phyloP scores from a whole-genome alignment of 2,329 filamentous ascomycete genomes.

The Sordariomycetes sp. region DNA sequence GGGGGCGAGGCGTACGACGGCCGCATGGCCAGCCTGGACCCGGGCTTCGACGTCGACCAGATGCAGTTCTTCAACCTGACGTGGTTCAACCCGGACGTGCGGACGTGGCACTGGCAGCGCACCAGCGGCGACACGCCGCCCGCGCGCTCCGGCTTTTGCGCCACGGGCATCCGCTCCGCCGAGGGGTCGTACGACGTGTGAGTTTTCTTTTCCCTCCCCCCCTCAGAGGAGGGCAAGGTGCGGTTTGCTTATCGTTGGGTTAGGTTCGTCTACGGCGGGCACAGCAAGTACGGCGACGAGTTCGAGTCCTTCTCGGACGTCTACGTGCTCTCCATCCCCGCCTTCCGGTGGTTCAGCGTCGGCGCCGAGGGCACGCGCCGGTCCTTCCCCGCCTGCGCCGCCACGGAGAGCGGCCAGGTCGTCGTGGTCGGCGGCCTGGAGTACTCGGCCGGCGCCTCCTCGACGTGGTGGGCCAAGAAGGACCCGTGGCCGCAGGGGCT shows the following conservation, averaged over 20 bases:
- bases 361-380: background rate
- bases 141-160: slow-evolving; percentile 3
- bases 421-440: slow-evolving; percentile 5
- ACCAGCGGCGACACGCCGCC: slow-evolving; percentile 6
- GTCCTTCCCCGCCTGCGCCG: slow-evolving; percentile 2
- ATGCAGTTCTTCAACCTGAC: slow-evolving; percentile 8
- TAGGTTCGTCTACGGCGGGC: slow-evolving; percentile 10
- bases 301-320: slow-evolving; percentile 6
- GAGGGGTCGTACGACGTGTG: slow-evolving; percentile 9
- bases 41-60: no score
- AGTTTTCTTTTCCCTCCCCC: background rate
- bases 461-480: no score
- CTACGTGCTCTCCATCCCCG: slow-evolving; percentile 8
- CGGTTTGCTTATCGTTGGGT: no score
- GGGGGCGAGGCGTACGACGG: slow-evolving; percentile 5
- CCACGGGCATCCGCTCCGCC: slow-evolving; percentile 1
- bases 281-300: background rate
- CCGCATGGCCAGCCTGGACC: no score
- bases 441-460: background rate
- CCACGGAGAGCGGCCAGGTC: slow-evolving; percentile 8
- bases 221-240: no score
- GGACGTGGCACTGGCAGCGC: slow-evolving; percentile 6
- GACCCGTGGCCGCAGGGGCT: slow-evolving; percentile 3
- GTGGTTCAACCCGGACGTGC: slow-evolving; percentile 7
- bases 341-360: slow-evolving; percentile 7